Evolutionary conservation across 2,329 filamentous ascomycete species (phyloP), one percentile per base, ranked within the genome.

Genomic region (Grosmannia clavigera): DNA sequence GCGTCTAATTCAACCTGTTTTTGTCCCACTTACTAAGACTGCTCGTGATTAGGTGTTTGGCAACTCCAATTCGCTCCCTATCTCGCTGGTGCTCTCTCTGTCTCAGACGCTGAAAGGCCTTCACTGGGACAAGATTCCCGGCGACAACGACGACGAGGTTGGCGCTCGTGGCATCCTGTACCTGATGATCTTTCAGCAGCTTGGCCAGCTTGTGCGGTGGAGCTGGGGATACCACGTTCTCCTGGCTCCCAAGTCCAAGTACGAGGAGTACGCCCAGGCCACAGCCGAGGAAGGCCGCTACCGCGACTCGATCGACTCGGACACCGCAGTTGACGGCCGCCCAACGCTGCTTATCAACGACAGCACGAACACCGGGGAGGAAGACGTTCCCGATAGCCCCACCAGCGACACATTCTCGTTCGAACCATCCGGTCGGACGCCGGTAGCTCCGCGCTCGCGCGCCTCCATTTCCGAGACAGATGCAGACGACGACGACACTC

Each of bases 221-320:
- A 96, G 90, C 64, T 99, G 94, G 94, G 94, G 94, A 12, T 97
- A 96, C 72, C 91, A 96, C 67, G 86, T 97, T 46, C 78, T 99
- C 22, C 78, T 99, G n/a, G 92, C 92, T 22, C 90, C 92, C 22
- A 87, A 90, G 65, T 84, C 86, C 56, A 82, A 81, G 63, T 90
- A 89, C 67, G 76, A 80, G 14, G 83, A 88, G 58, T 85, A 88
- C 61, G 78, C 81, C 57, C 67, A 78, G 40, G 75, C 81, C 61
- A 71, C 76, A 16, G 68, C 74, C 22, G 81, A 83, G 66, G 79
- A 81, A 74, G 82, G 86, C 19, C 77, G 83, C 62, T 85, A 84
- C 68, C 75, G 73, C 59, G 81, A 81, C 56, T 73, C 79, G 12
- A 60, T 62, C 12, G 60, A 55, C 0, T 40, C 14, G n/a, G 50